Conservation (phyloP, 805 yeast species). For the Hermanozyma aechmeae region DNA sequence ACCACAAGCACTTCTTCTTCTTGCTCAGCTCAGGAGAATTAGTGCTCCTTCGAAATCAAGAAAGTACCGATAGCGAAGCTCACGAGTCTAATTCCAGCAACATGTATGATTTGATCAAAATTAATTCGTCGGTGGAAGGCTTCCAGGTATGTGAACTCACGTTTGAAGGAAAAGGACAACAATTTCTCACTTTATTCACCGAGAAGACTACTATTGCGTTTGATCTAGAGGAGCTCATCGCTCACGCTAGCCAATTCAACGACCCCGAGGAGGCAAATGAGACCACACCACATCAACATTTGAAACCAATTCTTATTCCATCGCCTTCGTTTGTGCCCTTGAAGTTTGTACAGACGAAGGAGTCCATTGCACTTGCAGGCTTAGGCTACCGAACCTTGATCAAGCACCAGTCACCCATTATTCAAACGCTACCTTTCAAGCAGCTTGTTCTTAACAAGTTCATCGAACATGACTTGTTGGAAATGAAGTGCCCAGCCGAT, state of each 20-base stretch:
- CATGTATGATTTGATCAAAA: constrained; percentile 25
- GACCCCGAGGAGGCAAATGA: too few species aligned
- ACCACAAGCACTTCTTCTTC: constrained; percentile 24
- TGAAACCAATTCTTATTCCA: constrained; percentile 21
- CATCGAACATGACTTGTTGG: constrained; percentile 36
- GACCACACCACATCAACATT: too few species aligned
- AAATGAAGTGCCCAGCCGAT: constrained; percentile 3
- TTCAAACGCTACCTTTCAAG: constrained; percentile 25
- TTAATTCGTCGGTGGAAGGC: constrained; percentile 21
- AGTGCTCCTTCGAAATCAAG: constrained; percentile 25
- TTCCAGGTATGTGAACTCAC: too few species aligned
- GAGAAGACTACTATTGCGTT: too few species aligned
- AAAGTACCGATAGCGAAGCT: constrained; percentile 1
- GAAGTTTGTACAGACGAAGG: constrained; percentile 2
- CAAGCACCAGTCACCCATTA: constrained; percentile 18
- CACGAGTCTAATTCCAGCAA: constrained; percentile 12
- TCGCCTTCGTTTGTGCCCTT: constrained; percentile 9
- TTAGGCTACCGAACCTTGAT: constrained; percentile 25
- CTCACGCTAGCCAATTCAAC: too few species aligned
- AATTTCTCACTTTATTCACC: constrained; percentile 23
- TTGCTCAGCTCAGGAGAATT: constrained; percentile 30
- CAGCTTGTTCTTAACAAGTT: constrained; percentile 37
- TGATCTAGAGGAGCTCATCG: too few species aligned
- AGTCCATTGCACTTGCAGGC: constrained; percentile 33
- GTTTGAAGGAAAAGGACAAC: constrained; percentile 2